A percentile compares a stretch with the other conserved stretches of the same genome.
phyloP scores from a whole-genome alignment of 257 asterid species.

The Salvia miltiorrhiza region DNA sequence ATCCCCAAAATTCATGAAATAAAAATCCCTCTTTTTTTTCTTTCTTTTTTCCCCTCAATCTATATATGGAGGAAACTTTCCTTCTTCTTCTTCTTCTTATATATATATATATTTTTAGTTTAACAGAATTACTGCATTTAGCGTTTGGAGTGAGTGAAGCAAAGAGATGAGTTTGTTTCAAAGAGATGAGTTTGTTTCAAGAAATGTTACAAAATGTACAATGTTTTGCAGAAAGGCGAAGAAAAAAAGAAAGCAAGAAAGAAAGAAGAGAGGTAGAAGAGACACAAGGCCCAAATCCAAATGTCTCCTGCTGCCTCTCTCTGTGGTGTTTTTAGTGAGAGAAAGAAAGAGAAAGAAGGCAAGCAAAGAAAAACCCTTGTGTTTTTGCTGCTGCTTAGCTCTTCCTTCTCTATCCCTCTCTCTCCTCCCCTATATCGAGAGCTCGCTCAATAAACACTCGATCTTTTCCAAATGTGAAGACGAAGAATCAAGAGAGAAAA shows the following conservation, averaged over 20 bases:
- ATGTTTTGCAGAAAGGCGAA: neutral
- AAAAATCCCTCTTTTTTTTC: neutral
- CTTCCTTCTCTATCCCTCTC: slow-evolving; percentile 53
- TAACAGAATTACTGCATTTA: slow-evolving; percentile 18
- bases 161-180: no score
- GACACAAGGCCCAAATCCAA: slow-evolving; percentile 86
- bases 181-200: neutral
- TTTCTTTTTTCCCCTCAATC: neutral
- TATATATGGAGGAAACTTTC: neutral
- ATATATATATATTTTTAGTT: no score
- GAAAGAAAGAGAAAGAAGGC: slow-evolving; percentile 44
- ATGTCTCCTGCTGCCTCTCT: slow-evolving; percentile 81
- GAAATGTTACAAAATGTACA: slow-evolving; percentile 1
- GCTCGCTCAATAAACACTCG: neutral
- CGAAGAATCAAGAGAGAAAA: neutral
- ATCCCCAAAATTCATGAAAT: slow-evolving; percentile 93
- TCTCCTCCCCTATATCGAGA: slow-evolving; percentile 10
- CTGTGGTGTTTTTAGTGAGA: slow-evolving; percentile 6
- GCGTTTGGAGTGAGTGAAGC: slow-evolving; percentile 2
- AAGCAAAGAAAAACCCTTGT: slow-evolving; percentile 24
- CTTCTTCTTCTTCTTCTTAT: neutral
- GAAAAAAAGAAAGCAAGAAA: no score
- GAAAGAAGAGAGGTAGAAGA: slow-evolving; percentile 73
- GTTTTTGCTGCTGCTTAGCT: slow-evolving; percentile 28
- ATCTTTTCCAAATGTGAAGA: slow-evolving; percentile 11